Conservation (phyloP, 2,329 filamentous ascomycete genomes). For the Verticillium klebahnii region DNA sequence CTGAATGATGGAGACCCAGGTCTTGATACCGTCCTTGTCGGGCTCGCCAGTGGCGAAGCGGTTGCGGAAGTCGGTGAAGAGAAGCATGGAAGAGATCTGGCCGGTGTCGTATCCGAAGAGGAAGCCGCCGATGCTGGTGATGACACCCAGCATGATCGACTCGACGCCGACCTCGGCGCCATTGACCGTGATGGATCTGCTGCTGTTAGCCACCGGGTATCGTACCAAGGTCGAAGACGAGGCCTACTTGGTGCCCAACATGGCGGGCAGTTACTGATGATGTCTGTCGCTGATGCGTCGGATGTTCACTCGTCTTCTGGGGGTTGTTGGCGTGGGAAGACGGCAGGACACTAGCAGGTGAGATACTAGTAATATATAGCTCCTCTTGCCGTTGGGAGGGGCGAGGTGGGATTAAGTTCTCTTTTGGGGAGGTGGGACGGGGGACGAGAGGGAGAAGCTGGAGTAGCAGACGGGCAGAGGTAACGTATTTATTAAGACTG, state of each 20-base stretch:
- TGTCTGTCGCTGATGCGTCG: neutral
- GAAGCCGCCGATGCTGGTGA: constrained; percentile 56
- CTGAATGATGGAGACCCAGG: constrained; percentile 36
- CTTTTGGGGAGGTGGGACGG: neutral
- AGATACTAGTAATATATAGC: neutral
- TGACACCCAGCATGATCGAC: constrained; percentile 38
- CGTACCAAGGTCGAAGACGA: neutral
- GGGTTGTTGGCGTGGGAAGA: neutral
- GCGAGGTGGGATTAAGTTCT: neutral
- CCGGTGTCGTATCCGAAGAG: constrained; percentile 62
- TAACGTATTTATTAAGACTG: neutral
- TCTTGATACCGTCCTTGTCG: constrained; percentile 27
- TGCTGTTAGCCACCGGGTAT: neutral
- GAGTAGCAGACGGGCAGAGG: neutral
- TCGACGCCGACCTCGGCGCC: constrained; percentile 36
- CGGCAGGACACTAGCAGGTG: neutral
- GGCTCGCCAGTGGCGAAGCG: constrained; percentile 45
- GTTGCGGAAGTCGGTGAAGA: constrained; percentile 48
- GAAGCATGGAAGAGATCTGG: constrained; percentile 48
- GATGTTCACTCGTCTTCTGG: neutral
- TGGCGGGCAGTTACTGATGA: neutral
- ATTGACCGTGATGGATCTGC: constrained; percentile 35
- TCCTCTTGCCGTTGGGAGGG: neutral
- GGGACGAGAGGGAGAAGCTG: neutral
- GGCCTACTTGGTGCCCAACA: neutral